Evolutionary conservation across 768 basidiomycete genomes (phyloP).

Genomic region (Guyanaporus albipodus): DNA sequence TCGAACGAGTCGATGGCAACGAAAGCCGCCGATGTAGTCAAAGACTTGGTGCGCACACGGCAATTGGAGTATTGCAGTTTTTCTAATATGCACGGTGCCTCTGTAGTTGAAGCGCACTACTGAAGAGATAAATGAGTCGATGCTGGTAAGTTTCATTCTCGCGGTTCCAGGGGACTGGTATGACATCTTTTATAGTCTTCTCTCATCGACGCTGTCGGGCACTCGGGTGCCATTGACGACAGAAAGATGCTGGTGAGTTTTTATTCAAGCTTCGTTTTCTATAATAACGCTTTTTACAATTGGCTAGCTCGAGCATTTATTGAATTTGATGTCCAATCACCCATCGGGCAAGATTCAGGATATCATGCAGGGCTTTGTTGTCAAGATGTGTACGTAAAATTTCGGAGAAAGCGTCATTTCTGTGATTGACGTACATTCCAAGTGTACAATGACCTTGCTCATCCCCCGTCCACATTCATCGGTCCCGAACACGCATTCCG

Average conservation of each 20-base stretch:
- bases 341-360: slow-evolving; percentile 45
- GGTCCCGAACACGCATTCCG: slow-evolving; percentile 64
- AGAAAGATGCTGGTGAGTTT: slow-evolving; percentile 67
- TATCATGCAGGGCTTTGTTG: slow-evolving; percentile 33
- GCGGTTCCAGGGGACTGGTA: background rate
- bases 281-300: background rate
- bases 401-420: background rate
- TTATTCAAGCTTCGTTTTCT: background rate
- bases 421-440: background rate
- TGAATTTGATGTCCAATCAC: slow-evolving; percentile 59
- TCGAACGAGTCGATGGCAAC: slow-evolving; percentile 14
- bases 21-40: slow-evolving; percentile 27
- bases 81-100: background rate
- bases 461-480: slow-evolving; percentile 70
- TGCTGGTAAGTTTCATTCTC: slow-evolving; percentile 12
- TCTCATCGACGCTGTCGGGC: slow-evolving; percentile 54
- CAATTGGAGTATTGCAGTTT: background rate
- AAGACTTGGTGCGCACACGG: slow-evolving; percentile 25
- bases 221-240: slow-evolving; percentile 67
- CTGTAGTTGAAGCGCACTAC: slow-evolving; percentile 27
- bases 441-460: slow-evolving; percentile 82
- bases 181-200: slow-evolving; percentile 40
- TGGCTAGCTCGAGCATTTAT: slow-evolving; percentile 63
- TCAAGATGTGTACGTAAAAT: slow-evolving; percentile 53
- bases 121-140: slow-evolving; percentile 30